Evolutionary conservation across 805 yeast genomes (phyloP).

Genomic region (Myxozyma neotropica): DNA sequence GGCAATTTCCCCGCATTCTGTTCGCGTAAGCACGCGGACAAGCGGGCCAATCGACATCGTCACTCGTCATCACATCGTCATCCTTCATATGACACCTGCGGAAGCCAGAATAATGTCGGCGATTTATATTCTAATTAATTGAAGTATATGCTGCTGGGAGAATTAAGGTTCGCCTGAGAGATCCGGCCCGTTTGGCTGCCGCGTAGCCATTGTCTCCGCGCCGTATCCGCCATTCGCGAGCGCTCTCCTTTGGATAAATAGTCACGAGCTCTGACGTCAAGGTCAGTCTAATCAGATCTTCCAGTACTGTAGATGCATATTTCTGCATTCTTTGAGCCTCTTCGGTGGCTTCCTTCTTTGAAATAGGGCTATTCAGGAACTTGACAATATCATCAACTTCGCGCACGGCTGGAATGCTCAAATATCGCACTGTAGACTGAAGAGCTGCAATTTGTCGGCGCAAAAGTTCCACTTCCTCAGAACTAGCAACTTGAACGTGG

Average conservation of each 20-base stretch:
- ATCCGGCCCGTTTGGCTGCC: not conserved
- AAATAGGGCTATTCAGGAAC: slow-evolving; percentile 1
- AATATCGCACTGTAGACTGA: slow-evolving; percentile 8
- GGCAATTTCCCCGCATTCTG: slow-evolving; percentile 2
- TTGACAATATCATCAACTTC: not conserved
- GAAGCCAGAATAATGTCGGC: too few species aligned
- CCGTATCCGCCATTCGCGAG: not conserved
- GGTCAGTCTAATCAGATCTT: not conserved
- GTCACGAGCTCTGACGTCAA: not conserved
- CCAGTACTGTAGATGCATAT: not conserved
- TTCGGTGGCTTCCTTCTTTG: not conserved
- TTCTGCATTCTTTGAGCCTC: not conserved
- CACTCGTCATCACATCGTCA: too few species aligned
- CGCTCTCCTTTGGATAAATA: not conserved
- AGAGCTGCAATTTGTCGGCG: slow-evolving; percentile 12
- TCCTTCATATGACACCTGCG: too few species aligned
- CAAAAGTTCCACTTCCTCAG: slow-evolving; percentile 18
- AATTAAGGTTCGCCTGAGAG: not conserved
- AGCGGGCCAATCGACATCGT: not conserved
- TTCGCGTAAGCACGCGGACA: not conserved
- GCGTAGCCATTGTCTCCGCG: not conserved
- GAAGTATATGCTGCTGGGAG: too few species aligned
- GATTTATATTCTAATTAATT: too few species aligned
- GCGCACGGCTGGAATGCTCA: not conserved
- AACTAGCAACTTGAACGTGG: slow-evolving; percentile 8